These are phyloP conservation scores for Gaeumannomyces sp. DNA, from an alignment of 2,329 filamentous ascomycete species.

Conservation along the genomic window DNA sequence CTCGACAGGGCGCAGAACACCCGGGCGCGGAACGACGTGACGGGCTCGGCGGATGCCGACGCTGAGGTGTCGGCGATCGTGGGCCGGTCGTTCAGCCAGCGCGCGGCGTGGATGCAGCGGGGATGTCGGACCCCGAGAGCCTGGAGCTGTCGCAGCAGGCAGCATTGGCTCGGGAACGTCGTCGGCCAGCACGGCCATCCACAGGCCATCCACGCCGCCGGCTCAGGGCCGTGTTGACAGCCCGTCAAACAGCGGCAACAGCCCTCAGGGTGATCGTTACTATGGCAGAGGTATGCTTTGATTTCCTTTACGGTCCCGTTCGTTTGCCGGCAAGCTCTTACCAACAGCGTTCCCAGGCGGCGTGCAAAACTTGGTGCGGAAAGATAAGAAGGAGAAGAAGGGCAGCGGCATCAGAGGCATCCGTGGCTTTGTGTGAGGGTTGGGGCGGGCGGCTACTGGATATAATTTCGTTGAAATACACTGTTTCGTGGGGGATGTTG, in stretches of 20 bases:
- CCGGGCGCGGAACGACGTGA: neutral
- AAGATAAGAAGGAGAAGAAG: constrained; percentile 45
- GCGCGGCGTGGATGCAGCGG: constrained; percentile 31
- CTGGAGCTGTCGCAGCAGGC: constrained; percentile 34
- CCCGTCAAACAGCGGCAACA: constrained; percentile 26
- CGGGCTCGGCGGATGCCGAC: constrained; percentile 19
- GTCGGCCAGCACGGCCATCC: constrained; percentile 17
- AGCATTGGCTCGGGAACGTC: constrained; percentile 19
- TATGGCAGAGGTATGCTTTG: constrained; percentile 41
- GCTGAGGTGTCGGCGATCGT: constrained; percentile 29
- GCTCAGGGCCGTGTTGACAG: constrained; percentile 15
- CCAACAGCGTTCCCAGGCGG: constrained; percentile 36
- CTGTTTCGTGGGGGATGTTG: no score
- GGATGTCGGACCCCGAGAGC: constrained; percentile 39
- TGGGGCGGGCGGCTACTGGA: neutral
- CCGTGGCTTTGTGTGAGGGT: constrained; percentile 26
- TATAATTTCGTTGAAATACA: no score
- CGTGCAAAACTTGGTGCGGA: constrained; percentile 39
- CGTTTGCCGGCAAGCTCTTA: constrained; percentile 13
- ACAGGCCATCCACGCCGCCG: constrained; percentile 32
- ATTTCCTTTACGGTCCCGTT: neutral
- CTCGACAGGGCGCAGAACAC: constrained; percentile 1
- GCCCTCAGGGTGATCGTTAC: constrained; percentile 30
- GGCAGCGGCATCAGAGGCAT: constrained; percentile 30
- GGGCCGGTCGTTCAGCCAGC: constrained; percentile 28